A percentile compares a stretch with the other conserved stretches of the same genome.
Conservation (phyloP, 805 yeast genomes). For the Lachancea cidri region DNA sequence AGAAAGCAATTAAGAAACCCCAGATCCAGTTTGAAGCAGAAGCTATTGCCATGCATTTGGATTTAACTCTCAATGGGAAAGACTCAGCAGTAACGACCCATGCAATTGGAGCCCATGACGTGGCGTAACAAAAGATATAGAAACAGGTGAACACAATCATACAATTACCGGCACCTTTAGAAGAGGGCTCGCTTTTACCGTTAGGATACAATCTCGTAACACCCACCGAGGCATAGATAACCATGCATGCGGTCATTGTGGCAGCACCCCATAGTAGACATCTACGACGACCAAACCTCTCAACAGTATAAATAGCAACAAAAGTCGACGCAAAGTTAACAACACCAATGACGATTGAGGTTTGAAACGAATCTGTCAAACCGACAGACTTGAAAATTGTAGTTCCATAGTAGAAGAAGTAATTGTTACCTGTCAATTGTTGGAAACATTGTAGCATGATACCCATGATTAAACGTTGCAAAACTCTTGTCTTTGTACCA, state of each 20-base stretch:
- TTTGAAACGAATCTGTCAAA: slow-evolving; percentile 51
- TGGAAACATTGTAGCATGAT: slow-evolving; percentile 55
- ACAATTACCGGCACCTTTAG: slow-evolving; percentile 57
- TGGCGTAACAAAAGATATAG: slow-evolving; percentile 67
- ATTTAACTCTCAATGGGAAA: slow-evolving; percentile 66
- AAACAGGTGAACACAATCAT: slow-evolving; percentile 70
- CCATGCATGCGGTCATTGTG: slow-evolving; percentile 43
- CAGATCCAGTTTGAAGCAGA: slow-evolving; percentile 61
- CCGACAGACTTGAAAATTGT: slow-evolving; percentile 60
- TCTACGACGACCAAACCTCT: slow-evolving; percentile 49
- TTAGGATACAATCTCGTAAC: slow-evolving; percentile 40
- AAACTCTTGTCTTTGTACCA: slow-evolving; percentile 62
- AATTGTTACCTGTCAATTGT: slow-evolving; percentile 64
- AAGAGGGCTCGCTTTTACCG: slow-evolving; percentile 40
- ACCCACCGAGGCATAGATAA: slow-evolving; percentile 57
- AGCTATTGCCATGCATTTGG: slow-evolving; percentile 53
- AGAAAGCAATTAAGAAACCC: slow-evolving; percentile 63
- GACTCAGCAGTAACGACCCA: slow-evolving; percentile 63
- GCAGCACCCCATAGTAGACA: slow-evolving; percentile 45
- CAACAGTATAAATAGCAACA: slow-evolving; percentile 47
- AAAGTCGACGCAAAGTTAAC: slow-evolving; percentile 59
- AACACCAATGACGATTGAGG: slow-evolving; percentile 55
- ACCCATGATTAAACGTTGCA: slow-evolving; percentile 45
- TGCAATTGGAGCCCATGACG: slow-evolving; percentile 72
- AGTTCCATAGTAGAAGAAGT: slow-evolving; percentile 65